phyloP scores from a whole-genome alignment of 371 early-diverging fungal genomes.

The Syncephalastrum sp. region DNA sequence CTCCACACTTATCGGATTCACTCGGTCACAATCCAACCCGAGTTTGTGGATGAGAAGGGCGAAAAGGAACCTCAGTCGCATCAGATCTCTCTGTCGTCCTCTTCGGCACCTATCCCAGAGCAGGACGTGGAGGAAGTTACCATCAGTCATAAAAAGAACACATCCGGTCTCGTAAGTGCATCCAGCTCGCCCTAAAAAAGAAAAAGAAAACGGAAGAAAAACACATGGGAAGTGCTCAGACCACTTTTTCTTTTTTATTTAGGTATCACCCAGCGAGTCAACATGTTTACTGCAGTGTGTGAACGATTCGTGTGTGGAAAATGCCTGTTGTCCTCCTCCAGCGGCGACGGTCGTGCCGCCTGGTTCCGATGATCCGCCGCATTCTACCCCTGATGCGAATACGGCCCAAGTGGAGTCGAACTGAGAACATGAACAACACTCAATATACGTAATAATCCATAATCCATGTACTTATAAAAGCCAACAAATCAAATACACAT shows the following conservation, averaged over 20 bases:
- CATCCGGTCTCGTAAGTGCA: not conserved
- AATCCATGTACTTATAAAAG: too few relatives aligned
- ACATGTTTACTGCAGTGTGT: conserved; percentile 26
- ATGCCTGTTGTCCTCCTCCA: conserved; percentile 25
- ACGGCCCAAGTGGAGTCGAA: too few relatives aligned
- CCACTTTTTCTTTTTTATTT: not conserved
- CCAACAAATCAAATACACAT: too few relatives aligned
- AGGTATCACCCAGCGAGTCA: conserved; percentile 8
- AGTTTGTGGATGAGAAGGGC: conserved; percentile 57
- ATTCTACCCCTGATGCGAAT: too few relatives aligned
- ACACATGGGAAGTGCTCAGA: not conserved
- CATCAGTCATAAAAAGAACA: not conserved
- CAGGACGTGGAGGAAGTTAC: too few relatives aligned
- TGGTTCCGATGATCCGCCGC: too few relatives aligned
- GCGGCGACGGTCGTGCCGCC: too few relatives aligned
- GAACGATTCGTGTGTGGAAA: conserved; percentile 25
- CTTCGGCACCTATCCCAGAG: not conserved
- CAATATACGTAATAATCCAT: too few relatives aligned
- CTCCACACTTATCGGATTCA: conserved; percentile 84
- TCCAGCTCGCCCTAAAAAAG: too few relatives aligned
- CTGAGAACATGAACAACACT: too few relatives aligned
- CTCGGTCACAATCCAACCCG: conserved; percentile 89
- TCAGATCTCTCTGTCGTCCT: not conserved
- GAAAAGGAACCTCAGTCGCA: not conserved
- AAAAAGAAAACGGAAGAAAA: not conserved